Evolutionary conservation across 2,329 filamentous ascomycete genomes (phyloP).

Genomic region (Cladosporium sp.): DNA sequence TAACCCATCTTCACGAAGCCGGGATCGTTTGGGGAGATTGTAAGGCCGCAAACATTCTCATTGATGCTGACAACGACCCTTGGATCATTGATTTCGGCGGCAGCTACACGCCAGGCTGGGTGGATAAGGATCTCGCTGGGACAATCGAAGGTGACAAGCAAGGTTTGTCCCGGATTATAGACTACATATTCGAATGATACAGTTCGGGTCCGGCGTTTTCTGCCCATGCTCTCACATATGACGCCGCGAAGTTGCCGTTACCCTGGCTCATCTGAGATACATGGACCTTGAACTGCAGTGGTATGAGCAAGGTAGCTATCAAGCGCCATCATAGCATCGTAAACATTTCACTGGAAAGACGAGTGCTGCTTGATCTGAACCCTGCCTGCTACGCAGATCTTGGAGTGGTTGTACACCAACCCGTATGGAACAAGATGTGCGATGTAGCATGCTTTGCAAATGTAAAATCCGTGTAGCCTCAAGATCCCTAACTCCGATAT

Average conservation of each 20-base stretch:
- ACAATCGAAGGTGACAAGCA: conserved; percentile 31
- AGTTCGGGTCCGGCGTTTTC: not conserved
- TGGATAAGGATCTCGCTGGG: conserved; percentile 29
- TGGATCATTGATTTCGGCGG: conserved; percentile 36
- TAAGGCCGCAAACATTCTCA: conserved; percentile 32
- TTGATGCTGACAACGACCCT: conserved; percentile 23
- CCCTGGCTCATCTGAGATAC: not conserved
- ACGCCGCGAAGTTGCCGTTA: not conserved
- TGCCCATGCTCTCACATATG: not conserved
- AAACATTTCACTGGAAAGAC: not conserved
- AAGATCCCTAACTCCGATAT: not conserved
- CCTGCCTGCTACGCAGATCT: not conserved
- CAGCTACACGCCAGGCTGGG: conserved; percentile 30
- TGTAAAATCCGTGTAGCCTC: not conserved
- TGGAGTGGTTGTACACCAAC: not conserved
- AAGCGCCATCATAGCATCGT: not conserved
- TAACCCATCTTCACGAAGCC: conserved; percentile 26
- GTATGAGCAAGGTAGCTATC: not conserved
- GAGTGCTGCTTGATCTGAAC: not conserved
- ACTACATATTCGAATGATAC: conserved; percentile 11
- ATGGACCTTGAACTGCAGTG: not conserved
- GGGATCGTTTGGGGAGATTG: conserved; percentile 35
- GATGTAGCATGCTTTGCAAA: not conserved
- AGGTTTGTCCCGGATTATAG: conserved; percentile 28
- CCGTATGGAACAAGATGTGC: not conserved